These are phyloP conservation scores for Rhodotorula sphaerocarpa DNA, from an alignment of 768 basidiomycete genomes.

Conservation along the genomic window DNA sequence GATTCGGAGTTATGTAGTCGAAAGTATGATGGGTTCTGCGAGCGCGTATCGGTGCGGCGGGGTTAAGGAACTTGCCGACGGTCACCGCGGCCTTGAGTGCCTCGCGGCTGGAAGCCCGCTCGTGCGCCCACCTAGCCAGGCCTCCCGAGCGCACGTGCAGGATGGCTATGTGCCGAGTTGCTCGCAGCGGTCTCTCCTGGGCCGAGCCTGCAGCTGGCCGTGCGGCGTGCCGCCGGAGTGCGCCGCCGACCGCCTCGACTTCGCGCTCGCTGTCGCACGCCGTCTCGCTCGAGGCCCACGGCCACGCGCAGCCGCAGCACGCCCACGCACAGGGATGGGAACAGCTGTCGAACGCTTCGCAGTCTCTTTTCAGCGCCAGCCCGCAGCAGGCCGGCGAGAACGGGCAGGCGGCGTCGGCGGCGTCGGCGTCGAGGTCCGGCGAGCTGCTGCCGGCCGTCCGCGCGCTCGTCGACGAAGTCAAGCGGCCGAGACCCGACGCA, in stretches of 20 bases:
- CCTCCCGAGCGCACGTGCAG: background rate
- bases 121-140: too few relatives aligned
- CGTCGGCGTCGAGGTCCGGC: background rate
- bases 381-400: background rate
- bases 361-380: too few relatives aligned
- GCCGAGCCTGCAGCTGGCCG: background rate
- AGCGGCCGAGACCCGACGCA: background rate
- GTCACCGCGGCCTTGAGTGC: too few relatives aligned
- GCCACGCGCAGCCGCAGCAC: background rate
- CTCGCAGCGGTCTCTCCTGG: slow-evolving; percentile 7
- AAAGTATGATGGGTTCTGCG: too few relatives aligned
- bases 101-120: too few relatives aligned
- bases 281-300: slow-evolving; percentile 9
- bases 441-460: slow-evolving; percentile 4
- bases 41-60: too few relatives aligned
- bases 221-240: background rate
- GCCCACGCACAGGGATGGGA: background rate
- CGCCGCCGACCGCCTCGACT: background rate
- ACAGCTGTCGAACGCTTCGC: background rate
- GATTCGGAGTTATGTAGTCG: too few relatives aligned
- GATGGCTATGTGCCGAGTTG: slow-evolving; percentile 17
- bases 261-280: slow-evolving; percentile 16
- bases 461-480: slow-evolving; percentile 17
- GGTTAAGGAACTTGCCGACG: too few relatives aligned
- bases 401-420: slow-evolving; percentile 1